Conservation (phyloP, 305 asterid genomes). For the Fraxinus ornus region DNA sequence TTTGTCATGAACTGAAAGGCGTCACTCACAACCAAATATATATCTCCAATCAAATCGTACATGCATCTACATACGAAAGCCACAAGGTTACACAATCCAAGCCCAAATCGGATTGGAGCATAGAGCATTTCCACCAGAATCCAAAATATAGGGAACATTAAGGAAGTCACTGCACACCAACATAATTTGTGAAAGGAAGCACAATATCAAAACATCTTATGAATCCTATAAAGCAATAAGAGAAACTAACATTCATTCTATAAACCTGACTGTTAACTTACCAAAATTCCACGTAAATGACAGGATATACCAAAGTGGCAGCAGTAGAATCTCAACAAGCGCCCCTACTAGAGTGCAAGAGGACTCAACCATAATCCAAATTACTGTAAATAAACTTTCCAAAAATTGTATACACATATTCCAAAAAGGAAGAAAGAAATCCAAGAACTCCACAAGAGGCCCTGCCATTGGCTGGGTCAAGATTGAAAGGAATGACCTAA, state of each 20-base stretch:
- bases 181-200: slow-evolving; percentile 15
- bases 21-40: slow-evolving; percentile 58
- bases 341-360: slow-evolving; percentile 53
- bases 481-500: slow-evolving; percentile 54
- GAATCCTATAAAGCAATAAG: neutral
- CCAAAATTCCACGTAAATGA: slow-evolving; percentile 58
- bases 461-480: slow-evolving; percentile 63
- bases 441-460: slow-evolving; percentile 63
- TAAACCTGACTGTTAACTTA: slow-evolving; percentile 32
- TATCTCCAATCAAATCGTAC: slow-evolving; percentile 44
- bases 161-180: slow-evolving; percentile 47
- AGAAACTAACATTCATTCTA: neutral
- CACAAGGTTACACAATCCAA: slow-evolving; percentile 54
- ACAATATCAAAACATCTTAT: slow-evolving; percentile 6
- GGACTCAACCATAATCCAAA: slow-evolving; percentile 66
- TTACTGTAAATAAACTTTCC: slow-evolving; percentile 57
- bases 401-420: slow-evolving; percentile 44
- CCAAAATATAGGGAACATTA: slow-evolving; percentile 78
- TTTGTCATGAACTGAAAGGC: slow-evolving; percentile 55
- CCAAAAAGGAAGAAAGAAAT: slow-evolving; percentile 70
- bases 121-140: slow-evolving; percentile 61
- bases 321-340: slow-evolving; percentile 56
- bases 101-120: slow-evolving; percentile 73
- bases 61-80: slow-evolving; percentile 40
- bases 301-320: slow-evolving; percentile 67